Evolutionary conservation across 257 asterid genomes (phyloP), one percentile per base, ranked within the genome.

Genomic region (Penstemon newberryi): DNA sequence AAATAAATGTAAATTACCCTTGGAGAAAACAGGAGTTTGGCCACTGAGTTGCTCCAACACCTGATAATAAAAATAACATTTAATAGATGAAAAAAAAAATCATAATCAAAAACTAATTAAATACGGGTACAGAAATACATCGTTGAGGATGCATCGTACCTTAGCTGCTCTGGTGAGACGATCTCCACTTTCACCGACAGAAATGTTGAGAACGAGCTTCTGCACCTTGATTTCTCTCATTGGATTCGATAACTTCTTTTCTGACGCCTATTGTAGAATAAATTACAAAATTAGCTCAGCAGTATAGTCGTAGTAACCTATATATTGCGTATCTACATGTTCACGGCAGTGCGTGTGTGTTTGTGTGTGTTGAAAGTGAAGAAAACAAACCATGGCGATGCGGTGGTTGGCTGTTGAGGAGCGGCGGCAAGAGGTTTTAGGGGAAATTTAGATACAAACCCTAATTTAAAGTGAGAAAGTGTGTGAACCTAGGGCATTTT

Each of bases 81-180:
- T 15, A 15, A 15, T 9, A 53, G n/a, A 44, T 5, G 33, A 38
- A 7, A 38, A 5, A 7, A 47, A 66, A 38, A 15, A 42, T 1
- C 6, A 43, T 0, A 42, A 5, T 4, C n/a, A 60, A 41, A 42
- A 33, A 13, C 4, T 15, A 40, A 60, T 6, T 61, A 7, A 42
- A 7, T 4, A n/a, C 15, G 66, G 37, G 8, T 44, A 8, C 54
- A 44, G 8, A 25, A 6, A 5, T 13, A 59, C 15, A 8, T 37
- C 40, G 13, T 7, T 15, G 38, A 52, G 52, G 8, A 18, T 37
- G 5, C 2, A 6, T 15, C 7, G 12, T 36, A 54, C 72, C 72
- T 67, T 67, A 55, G 72, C 72, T 38, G 64, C 64, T 67, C 64
- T 55, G 63, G 72, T 56, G 39, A 67, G 64, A 54, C 72, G 72